phyloP scores from a whole-genome alignment of 352 stramenopile genomes.

The Globisporangium paroecandrum region DNA sequence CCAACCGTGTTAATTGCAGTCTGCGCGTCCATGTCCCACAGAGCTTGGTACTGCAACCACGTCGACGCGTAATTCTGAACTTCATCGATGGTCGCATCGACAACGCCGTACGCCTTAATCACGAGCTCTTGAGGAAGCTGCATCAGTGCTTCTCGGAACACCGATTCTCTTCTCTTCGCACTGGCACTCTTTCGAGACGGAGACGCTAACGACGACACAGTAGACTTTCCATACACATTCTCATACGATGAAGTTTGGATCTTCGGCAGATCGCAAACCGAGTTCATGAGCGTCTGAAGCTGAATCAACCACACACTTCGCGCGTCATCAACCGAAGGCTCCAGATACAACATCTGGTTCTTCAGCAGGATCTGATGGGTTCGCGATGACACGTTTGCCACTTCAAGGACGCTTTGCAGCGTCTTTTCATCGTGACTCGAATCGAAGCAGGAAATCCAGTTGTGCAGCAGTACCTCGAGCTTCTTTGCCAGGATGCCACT shows the following conservation, averaged over 20 bases:
- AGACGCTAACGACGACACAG: slow-evolving; percentile 53
- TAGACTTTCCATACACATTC: slow-evolving; percentile 78
- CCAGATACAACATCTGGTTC: slow-evolving; percentile 96
- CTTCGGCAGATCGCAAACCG: slow-evolving; percentile 92
- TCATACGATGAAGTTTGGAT: slow-evolving; percentile 86
- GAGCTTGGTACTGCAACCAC: slow-evolving; percentile 98
- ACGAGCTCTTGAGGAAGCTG: slow-evolving; percentile 64
- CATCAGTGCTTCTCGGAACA: slow-evolving; percentile 68
- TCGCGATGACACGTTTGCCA: slow-evolving; percentile 38
- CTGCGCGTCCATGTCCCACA: slow-evolving; percentile 98
- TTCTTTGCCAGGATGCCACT: slow-evolving; percentile 81
- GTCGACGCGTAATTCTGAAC: slow-evolving; percentile 91
- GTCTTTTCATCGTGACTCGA: slow-evolving; percentile 58
- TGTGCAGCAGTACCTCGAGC: slow-evolving; percentile 52
- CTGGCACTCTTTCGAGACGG: slow-evolving; percentile 57
- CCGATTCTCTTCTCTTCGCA: slow-evolving; percentile 53
- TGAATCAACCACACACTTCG: slow-evolving; percentile 85
- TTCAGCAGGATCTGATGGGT: slow-evolving; percentile 94
- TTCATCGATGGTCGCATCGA: slow-evolving; percentile 78
- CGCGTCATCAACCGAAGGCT: slow-evolving; percentile 93
- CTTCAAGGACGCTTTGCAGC: slow-evolving; percentile 41
- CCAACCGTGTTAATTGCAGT: slow-evolving; percentile 92
- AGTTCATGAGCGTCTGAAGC: slow-evolving; percentile 93
- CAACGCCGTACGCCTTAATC: slow-evolving; percentile 66
- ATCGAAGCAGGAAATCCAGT: slow-evolving; percentile 72